phyloP scores from a whole-genome alignment of 768 basidiomycete genomes.

The Macrolepiota dolichaula region DNA sequence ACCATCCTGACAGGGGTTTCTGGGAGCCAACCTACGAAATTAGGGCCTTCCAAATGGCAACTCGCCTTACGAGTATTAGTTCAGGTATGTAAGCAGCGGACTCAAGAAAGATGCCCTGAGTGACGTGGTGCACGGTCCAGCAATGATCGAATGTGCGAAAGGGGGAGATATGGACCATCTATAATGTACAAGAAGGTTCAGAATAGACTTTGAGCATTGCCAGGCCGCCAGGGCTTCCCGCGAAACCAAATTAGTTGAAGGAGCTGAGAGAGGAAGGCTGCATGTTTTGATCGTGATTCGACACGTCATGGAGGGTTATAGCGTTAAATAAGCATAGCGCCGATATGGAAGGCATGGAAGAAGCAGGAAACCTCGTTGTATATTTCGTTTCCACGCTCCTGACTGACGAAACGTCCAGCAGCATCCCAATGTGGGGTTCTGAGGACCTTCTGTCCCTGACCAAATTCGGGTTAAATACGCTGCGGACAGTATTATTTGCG shows the following conservation, averaged over 20 bases:
- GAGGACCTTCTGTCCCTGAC: background rate
- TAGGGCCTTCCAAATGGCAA: background rate
- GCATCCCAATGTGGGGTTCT: background rate
- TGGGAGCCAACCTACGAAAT: background rate
- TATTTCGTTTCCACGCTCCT: constrained; percentile 9
- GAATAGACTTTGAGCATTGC: background rate
- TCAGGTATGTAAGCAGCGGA: background rate
- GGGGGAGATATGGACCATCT: constrained; percentile 4
- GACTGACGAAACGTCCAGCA: constrained; percentile 6
- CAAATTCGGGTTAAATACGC: background rate
- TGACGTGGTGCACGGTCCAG: constrained; percentile 1
- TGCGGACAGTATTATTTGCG: background rate
- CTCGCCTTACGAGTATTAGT: background rate
- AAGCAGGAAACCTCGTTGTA: constrained; percentile 9
- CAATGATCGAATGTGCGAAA: background rate
- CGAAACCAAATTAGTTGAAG: background rate
- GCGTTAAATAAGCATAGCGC: constrained; percentile 6
- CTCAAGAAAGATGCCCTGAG: background rate
- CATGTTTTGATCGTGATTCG: background rate
- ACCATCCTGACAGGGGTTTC: background rate
- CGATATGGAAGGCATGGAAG: constrained; percentile 6
- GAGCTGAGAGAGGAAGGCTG: background rate
- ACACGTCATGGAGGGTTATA: background rate
- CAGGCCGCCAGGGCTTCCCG: background rate
- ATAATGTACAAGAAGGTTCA: background rate